Evolutionary conservation across 805 yeast species (phyloP).

Genomic region (Nakazawaea wickerhamii): DNA sequence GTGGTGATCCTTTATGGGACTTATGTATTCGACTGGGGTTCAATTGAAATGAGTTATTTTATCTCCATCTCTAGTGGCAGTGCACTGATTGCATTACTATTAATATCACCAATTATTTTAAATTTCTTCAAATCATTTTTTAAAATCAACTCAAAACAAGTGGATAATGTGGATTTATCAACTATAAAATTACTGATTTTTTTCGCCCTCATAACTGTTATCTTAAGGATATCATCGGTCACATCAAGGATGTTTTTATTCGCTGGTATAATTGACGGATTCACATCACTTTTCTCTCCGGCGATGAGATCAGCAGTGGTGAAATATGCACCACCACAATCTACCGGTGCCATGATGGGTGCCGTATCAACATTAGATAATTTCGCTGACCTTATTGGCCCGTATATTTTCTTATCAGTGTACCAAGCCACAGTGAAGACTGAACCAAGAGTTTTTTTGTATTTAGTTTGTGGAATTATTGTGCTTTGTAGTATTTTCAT

Average conservation of each 20-base stretch:
- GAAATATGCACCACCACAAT: slow-evolving; percentile 47
- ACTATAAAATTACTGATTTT: slow-evolving; percentile 26
- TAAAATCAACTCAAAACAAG: slow-evolving; percentile 27
- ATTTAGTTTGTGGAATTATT: slow-evolving; percentile 19
- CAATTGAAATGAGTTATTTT: slow-evolving; percentile 45
- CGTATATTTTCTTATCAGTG: slow-evolving; percentile 35
- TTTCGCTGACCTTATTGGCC: slow-evolving; percentile 34
- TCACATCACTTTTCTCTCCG: slow-evolving; percentile 44
- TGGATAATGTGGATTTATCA: slow-evolving; percentile 45
- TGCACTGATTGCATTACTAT: slow-evolving; percentile 38
- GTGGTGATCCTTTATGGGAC: slow-evolving; percentile 42
- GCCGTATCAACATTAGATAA: slow-evolving; percentile 52
- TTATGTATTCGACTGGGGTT: slow-evolving; percentile 40
- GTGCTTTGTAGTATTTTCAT: not conserved
- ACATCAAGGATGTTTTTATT: slow-evolving; percentile 23
- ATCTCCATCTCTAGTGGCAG: slow-evolving; percentile 42
- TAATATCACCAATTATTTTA: slow-evolving; percentile 38
- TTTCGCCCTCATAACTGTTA: slow-evolving; percentile 26
- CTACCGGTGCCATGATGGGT: slow-evolving; percentile 59
- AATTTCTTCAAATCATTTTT: slow-evolving; percentile 29
- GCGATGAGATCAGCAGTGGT: slow-evolving; percentile 44
- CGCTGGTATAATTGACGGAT: slow-evolving; percentile 30
- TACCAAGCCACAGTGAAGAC: slow-evolving; percentile 32
- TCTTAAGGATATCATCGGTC: slow-evolving; percentile 25
- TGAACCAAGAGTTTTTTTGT: slow-evolving; percentile 28